These are phyloP conservation scores for Aureobasidium sp. DNA, from an alignment of 2,329 filamentous ascomycete genomes.

Conservation along the genomic window DNA sequence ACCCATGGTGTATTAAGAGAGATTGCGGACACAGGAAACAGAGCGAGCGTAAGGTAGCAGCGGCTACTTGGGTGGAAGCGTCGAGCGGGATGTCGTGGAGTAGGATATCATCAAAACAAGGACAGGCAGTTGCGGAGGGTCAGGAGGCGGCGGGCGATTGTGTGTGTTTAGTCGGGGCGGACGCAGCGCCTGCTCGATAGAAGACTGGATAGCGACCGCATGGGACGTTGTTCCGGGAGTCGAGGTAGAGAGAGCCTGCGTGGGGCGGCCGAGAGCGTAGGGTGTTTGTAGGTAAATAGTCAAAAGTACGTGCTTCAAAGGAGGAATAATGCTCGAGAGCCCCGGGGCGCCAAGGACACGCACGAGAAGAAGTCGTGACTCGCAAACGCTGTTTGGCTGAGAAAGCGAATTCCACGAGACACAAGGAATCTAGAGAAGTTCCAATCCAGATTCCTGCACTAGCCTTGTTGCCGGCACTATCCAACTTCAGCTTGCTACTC, in stretches of 20 bases:
- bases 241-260: neutral
- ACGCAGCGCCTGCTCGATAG: slow-evolving; percentile 4
- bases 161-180: slow-evolving; percentile 7
- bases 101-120: neutral
- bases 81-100: neutral
- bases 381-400: too few species aligned
- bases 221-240: neutral
- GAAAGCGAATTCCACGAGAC: neutral
- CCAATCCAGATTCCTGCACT: neutral
- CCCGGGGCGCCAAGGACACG: neutral
- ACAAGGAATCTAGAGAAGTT: neutral
- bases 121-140: neutral
- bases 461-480: neutral
- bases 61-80: neutral
- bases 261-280: neutral
- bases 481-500: neutral
- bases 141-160: slow-evolving; percentile 4
- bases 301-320: neutral
- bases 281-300: neutral
- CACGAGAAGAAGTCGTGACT: neutral
- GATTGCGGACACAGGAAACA: slow-evolving; percentile 1
- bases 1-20: slow-evolving; percentile 3
- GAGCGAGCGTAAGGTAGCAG: slow-evolving; percentile 10
- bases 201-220: slow-evolving; percentile 4
- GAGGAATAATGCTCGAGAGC: neutral